These are phyloP conservation scores for Rhodotorula sp. DNA, from an alignment of 1,284 basidiomycete species.

Conservation along the genomic window DNA sequence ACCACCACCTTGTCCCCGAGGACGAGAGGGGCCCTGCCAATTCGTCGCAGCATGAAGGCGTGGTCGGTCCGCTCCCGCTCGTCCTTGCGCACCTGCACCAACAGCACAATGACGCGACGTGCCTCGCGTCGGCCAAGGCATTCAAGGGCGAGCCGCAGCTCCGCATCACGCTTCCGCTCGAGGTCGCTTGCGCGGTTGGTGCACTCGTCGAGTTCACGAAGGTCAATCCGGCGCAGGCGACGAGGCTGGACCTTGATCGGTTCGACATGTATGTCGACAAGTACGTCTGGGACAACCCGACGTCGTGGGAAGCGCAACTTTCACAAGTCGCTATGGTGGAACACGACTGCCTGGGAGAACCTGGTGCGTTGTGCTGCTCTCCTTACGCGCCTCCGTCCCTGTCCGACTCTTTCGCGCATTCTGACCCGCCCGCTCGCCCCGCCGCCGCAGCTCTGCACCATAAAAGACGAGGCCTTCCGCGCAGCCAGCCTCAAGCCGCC, in stretches of 20 bases:
- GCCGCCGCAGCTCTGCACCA: neutral
- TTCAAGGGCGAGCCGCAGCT: neutral
- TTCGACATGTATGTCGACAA: too few relatives aligned
- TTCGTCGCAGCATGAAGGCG: neutral
- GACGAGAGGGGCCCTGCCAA: too few relatives aligned
- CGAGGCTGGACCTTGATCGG: too few relatives aligned
- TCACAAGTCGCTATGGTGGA: too few relatives aligned
- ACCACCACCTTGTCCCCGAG: too few relatives aligned
- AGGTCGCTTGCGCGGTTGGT: neutral
- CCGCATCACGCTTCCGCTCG: neutral
- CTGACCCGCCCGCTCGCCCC: neutral
- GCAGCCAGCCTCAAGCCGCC: neutral
- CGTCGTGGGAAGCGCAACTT: too few relatives aligned
- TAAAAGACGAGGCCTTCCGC: neutral
- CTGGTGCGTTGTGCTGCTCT: neutral
- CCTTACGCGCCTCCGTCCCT: too few relatives aligned
- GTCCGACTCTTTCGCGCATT: too few relatives aligned
- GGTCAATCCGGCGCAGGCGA: too few relatives aligned
- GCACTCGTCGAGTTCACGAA: neutral
- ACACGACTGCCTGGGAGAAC: neutral
- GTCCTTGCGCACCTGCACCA: constrained; percentile 3
- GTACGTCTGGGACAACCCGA: too few relatives aligned
- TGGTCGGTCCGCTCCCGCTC: neutral
- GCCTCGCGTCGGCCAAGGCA: too few relatives aligned
- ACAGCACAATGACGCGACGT: neutral